Evolutionary conservation across 2,329 filamentous ascomycete species (phyloP), one percentile per base, ranked within the genome.

Genomic region (Epichloe amarillans): DNA sequence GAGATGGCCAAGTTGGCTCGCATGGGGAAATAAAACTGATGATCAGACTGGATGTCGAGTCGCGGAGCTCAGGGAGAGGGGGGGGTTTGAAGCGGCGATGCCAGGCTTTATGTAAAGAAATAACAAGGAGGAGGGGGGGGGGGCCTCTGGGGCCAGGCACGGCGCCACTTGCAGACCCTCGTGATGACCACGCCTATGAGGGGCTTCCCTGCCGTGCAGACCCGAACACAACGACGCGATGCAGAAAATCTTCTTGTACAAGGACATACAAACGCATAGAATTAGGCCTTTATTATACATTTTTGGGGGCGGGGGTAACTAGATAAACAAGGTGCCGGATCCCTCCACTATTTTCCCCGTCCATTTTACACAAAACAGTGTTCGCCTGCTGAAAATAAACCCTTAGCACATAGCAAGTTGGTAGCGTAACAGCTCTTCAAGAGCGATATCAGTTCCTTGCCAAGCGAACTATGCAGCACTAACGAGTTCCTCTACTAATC

Each of bases 161-260:
- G 19, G 38, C 50, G 50, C 50, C 50, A 52, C 50, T 17, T 46
- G 19, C 33, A 38, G 42, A 52, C 46, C 50, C 50, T 52, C 50
- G 46, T 52, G 46, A 52, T 52, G 33, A 26, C n/a, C 21, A 36
- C 33, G 21, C 7, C 36, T 36, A 36, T 36, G 44, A 46, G 43
- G 26, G 43, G 26, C 6, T 8, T 10, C 26, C 42, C 42, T 14
- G 26, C 19, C 43, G 26, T 19, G 43, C 26, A 30, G 26, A 30
- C 26, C 26, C 26, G 8, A 10, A 30, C 10, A 30, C 26, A 30
- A 30, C 26, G 26, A 30, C 26, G 3, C 26, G 26, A 30, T 30
- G 26, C 26, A 30, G 26, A 10, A 30, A 30, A 11, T 10, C 3
- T 30, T 33, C 23, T 43, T 17, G 14, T 43, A 7, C 15, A 43